Evolutionary conservation across 139 green algal species (phyloP).

Genomic region (Picocystis salinarum): DNA sequence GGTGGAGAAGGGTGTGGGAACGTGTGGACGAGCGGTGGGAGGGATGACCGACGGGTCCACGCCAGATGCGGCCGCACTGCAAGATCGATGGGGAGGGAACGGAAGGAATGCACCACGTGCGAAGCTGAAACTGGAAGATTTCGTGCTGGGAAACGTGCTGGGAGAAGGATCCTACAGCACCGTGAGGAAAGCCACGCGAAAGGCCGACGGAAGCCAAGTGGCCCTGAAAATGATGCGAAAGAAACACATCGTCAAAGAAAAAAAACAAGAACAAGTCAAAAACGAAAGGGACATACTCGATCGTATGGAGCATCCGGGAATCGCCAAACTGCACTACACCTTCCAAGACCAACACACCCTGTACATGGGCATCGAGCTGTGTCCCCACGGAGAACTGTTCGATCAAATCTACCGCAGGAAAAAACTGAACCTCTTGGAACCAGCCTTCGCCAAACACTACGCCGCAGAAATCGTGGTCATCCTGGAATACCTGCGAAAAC

Average conservation of each 20-base stretch:
- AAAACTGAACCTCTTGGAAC: conserved; percentile 16
- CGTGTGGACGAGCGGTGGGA: too few species aligned
- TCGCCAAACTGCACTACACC: conserved; percentile 44
- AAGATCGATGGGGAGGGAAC: too few species aligned
- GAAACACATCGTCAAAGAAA: conserved; percentile 37
- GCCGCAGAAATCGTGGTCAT: conserved; percentile 61
- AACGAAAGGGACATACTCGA: conserved; percentile 37
- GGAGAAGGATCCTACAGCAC: conserved; percentile 47
- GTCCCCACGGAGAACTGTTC: conserved; percentile 41
- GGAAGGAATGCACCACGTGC: too few species aligned
- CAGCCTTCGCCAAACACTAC: conserved; percentile 28
- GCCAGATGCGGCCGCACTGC: too few species aligned
- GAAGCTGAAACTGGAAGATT: too few species aligned
- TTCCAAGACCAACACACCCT: conserved; percentile 27
- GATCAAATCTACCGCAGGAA: conserved; percentile 30
- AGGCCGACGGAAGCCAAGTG: conserved; percentile 16
- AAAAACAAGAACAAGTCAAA: conserved; percentile 26
- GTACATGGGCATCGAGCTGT: conserved; percentile 45
- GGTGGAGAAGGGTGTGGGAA: too few species aligned
- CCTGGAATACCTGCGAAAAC: conserved; percentile 29
- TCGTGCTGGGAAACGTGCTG: too few species aligned
- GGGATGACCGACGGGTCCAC: too few species aligned
- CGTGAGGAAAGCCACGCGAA: conserved; percentile 26
- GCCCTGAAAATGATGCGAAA: conserved; percentile 54
- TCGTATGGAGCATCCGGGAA: conserved; percentile 24